phyloP scores from a whole-genome alignment of 768 basidiomycete species.

The Mycena galericulata region DNA sequence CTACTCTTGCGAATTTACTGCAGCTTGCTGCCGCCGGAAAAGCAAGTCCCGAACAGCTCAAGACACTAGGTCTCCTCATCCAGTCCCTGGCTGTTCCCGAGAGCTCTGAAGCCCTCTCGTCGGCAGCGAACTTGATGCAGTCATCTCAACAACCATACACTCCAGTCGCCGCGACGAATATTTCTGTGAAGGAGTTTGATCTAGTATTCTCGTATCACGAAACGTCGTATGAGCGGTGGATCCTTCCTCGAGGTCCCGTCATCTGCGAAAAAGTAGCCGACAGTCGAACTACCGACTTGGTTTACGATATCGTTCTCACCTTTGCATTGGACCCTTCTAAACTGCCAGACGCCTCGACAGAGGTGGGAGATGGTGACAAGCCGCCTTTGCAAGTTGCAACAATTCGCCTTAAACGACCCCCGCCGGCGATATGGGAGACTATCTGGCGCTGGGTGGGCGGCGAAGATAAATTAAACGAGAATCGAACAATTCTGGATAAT shows the following conservation, averaged over 20 bases:
- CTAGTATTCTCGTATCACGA: slow-evolving; percentile 80
- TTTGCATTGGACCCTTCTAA: slow-evolving; percentile 58
- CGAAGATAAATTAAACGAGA: slow-evolving; percentile 63
- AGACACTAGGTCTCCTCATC: slow-evolving; percentile 79
- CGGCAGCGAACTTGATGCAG: slow-evolving; percentile 28
- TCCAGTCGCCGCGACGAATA: slow-evolving; percentile 27
- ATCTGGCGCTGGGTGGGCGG: slow-evolving; percentile 73
- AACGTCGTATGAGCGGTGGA: slow-evolving; percentile 69
- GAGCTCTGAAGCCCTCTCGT: slow-evolving; percentile 29
- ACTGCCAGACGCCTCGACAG: slow-evolving; percentile 10
- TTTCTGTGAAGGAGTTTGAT: slow-evolving; percentile 71
- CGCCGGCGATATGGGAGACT: slow-evolving; percentile 66
- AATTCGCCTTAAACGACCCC: slow-evolving; percentile 62
- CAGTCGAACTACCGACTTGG: slow-evolving; percentile 29
- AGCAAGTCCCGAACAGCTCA: slow-evolving; percentile 73
- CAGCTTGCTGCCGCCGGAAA: slow-evolving; percentile 71
- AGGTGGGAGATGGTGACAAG: slow-evolving; percentile 22
- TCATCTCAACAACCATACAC: slow-evolving; percentile 28
- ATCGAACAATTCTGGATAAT: slow-evolving; percentile 55
- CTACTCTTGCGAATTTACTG: slow-evolving; percentile 74
- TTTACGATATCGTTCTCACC: slow-evolving; percentile 54
- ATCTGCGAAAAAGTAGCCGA: slow-evolving; percentile 58
- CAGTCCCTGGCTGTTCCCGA: slow-evolving; percentile 65
- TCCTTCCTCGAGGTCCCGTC: slow-evolving; percentile 72
- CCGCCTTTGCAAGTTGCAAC: slow-evolving; percentile 50